Percentiles rank a stretch among this genome's conserved stretches.
phyloP scores from a whole-genome alignment of 441 rosid species.

The Populus trichocarpa region DNA sequence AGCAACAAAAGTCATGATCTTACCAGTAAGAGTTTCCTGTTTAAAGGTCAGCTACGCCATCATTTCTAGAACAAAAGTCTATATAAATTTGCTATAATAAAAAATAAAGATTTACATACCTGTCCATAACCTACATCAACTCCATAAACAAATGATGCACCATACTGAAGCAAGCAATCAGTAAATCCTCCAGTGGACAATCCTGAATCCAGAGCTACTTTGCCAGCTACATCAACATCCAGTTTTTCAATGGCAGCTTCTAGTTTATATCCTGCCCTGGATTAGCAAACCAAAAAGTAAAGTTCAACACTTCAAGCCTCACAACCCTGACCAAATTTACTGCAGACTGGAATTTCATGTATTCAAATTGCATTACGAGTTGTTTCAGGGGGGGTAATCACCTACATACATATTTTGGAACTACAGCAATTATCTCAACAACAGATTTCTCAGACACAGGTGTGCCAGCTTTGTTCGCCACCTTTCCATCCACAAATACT shows the following conservation, averaged over 20 bases:
- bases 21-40: neutral
- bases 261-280: conserved; percentile 85
- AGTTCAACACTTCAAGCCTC: conserved; percentile 4
- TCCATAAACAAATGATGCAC: conserved; percentile 91
- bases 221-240: conserved; percentile 73
- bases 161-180: conserved; percentile 88
- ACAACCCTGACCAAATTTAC: neutral
- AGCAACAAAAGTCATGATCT: neutral
- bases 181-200: conserved; percentile 97
- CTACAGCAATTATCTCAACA: conserved; percentile 73
- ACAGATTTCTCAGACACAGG: conserved; percentile 62
- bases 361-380: conserved; percentile 10
- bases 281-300: conserved; percentile 14
- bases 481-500: conserved; percentile 83
- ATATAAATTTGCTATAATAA: neutral
- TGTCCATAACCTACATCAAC: conserved; percentile 97
- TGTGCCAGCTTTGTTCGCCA: conserved; percentile 83
- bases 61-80: too few relatives aligned
- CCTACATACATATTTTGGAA: conserved; percentile 99
- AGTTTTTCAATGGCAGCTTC: conserved; percentile 93
- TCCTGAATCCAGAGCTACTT: conserved; percentile 92
- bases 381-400: conserved; percentile 48
- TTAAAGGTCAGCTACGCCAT: too few relatives aligned
- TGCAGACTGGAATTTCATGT: conserved; percentile 2
- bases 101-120: conserved; percentile 34